Conservation (phyloP, 2,329 filamentous ascomycete genomes). For the Apiospora pterosperma region DNA sequence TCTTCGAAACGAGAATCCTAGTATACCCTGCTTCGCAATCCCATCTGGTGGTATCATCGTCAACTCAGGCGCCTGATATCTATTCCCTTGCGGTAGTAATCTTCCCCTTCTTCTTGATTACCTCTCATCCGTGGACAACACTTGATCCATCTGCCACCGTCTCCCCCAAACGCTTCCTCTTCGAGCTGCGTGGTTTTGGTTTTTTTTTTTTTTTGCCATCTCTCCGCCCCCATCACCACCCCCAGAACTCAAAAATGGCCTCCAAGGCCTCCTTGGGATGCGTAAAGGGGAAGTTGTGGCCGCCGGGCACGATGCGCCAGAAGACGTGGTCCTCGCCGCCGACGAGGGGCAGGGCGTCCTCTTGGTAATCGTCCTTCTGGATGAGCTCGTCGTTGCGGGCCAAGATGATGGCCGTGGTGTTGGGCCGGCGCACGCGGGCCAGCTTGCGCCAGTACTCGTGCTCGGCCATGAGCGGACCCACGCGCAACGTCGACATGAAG, state of each 20-base stretch:
- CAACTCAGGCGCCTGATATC: background rate
- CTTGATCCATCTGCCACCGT: too few species aligned
- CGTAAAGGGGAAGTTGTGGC: constrained; percentile 64
- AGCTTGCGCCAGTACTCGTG: constrained; percentile 48
- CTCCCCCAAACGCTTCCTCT: too few species aligned
- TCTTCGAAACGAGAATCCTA: too few species aligned
- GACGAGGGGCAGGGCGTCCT: constrained; percentile 47
- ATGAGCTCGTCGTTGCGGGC: constrained; percentile 50
- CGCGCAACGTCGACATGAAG: constrained; percentile 55
- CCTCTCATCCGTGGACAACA: background rate
- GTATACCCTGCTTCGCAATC: background rate
- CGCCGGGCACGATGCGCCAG: constrained; percentile 50
- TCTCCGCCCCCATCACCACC: background rate
- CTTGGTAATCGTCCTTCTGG: constrained; percentile 43
- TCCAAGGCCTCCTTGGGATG: constrained; percentile 40
- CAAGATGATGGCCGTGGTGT: constrained; percentile 50
- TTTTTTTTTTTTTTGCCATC: too few species aligned
- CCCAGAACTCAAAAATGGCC: constrained; percentile 47
- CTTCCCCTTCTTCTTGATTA: background rate
- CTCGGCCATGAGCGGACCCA: constrained; percentile 52
- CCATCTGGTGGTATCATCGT: background rate
- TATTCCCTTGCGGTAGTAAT: background rate
- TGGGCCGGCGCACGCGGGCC: constrained; percentile 31
- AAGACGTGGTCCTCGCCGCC: constrained; percentile 46
- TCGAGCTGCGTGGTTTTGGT: too few species aligned